Base-by-base conservation (phyloP, 1,284 basidiomycete genomes). In the Ganoderma sinense region DNA sequence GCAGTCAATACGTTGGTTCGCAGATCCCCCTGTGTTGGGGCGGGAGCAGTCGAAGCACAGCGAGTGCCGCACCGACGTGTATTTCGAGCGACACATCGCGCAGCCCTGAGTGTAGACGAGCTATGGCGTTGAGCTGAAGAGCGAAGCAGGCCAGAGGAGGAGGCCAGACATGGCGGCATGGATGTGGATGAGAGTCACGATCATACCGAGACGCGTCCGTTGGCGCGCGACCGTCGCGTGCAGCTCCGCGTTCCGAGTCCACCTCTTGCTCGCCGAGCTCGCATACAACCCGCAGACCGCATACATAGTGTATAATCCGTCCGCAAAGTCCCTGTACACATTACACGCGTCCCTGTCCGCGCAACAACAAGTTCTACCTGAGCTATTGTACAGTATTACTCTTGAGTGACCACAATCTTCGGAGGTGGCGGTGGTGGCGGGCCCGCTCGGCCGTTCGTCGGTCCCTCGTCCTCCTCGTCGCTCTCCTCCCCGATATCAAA, bases 401-500 rank as follows among this genome's bases (percentile, higher is more conserved):
- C 72, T 16, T 66, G 65, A 16, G 74, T 71, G 14, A 77, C 75
- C 3, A 78, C 75, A 59, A 76, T 77, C 71, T 78, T 78, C 13
- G 75, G 70, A 2, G 75, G 66, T 33, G 70, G 72, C 26, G 76
- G 73, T 51, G 64, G 62, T 8, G 69, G 71, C 4, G 72, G 62
- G 18, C 65, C 67, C 2, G 66, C 73, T 14, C 65, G 69, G n/a
- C 36, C 36, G 62, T 70, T 33, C 56, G 67, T 43, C 63, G 45
- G 16, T 26, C 23, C 60, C 23, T 66, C 68, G 29, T 75, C 77
- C 11, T 77, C 77, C 26, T 91, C 89, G n/a, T 90, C 89, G 74
- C 86, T 88, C 63, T 88, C 87, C 20, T 82, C 86, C 7, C 91
- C 93, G 69, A 94, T 85, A 43, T 84, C 90, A 77, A 95, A 95